phyloP scores from a whole-genome alignment of 208 protist species.

The Trypanosomatidae sp. region DNA sequence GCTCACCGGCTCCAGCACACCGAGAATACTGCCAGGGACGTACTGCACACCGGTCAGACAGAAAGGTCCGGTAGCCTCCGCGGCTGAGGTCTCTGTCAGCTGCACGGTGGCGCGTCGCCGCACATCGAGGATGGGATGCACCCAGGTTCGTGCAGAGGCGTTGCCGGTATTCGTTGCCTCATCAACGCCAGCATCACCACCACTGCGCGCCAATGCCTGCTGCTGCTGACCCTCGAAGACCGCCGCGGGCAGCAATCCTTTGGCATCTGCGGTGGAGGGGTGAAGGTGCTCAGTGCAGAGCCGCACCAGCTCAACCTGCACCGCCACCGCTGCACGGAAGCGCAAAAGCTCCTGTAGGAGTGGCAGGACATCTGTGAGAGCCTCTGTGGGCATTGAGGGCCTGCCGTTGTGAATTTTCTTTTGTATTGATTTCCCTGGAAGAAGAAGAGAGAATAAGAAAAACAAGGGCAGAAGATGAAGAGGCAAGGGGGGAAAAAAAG shows the following conservation, averaged over 20 bases:
- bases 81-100: neutral
- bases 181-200: constrained; percentile 5
- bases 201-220: too few species aligned
- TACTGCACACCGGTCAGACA: constrained; percentile 13
- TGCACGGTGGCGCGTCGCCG: constrained; percentile 19
- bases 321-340: constrained; percentile 11
- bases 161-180: neutral
- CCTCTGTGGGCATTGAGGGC: too few species aligned
- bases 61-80: neutral
- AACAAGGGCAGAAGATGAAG: too few species aligned
- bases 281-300: constrained; percentile 9
- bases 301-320: constrained; percentile 10
- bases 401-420: neutral
- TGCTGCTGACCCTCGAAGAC: constrained; percentile 49
- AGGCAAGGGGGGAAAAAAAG: too few species aligned
- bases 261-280: constrained; percentile 1
- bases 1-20: constrained; percentile 10
- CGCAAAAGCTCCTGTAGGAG: constrained; percentile 17
- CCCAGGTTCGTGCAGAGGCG: constrained; percentile 3
- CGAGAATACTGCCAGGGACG: constrained; percentile 11
- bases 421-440: too few species aligned
- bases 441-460: too few species aligned
- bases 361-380: too few species aligned
- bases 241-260: constrained; percentile 29
- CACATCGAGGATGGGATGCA: constrained; percentile 45